Evolutionary conservation across 2,329 filamentous ascomycete species (phyloP), one percentile per base, ranked within the genome.

Genomic region (Trichophyton rubrum): DNA sequence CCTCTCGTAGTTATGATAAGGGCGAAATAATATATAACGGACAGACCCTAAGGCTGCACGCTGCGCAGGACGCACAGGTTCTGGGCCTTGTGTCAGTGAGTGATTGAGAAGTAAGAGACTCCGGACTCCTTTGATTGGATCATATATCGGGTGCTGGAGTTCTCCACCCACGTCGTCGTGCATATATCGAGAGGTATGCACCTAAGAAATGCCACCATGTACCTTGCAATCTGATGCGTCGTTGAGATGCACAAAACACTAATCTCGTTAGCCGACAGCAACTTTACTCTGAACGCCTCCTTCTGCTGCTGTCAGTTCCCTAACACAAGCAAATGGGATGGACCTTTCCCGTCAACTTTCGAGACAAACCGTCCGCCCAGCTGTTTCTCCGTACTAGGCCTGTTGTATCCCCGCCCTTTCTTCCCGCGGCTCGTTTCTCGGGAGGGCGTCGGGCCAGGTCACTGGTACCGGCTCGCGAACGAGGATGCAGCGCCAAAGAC

Each of bases 401-500:
- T 61, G 24, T 38, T 55, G 33, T 17, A 8, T 9, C 17, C 53
- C 30, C 20, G 24, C 22, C 45, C 22, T 11, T 47, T 20, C 41
- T 20, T 24, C 24, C 45, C 41, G 47, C 57, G 22, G 40, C 27
- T 47, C n/a, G 27, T 43, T 30, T 13, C 24, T 51, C 20, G 24
- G 58, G 58, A 33, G 38, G 55, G 55, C 9, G n/a, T 43, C 40
- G 40, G 40, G 15, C 27, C 11, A 62, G 49, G 61, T 62, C 58
- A 55, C 55, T 43, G 61, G 58, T 62, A 62, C 61, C 7, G 41
- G 33, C 56, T 35, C 27, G n/a, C 51, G 27, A 43, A 35, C 51
- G 51, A 55, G 35, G 55, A 57, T 57, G 17, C 55, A 57, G 57
- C 40, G 57, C 57, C 57, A 59, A 49, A 47, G 40, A 43, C n/a